Evolutionary conservation across 1,139 yeast genomes (phyloP).

Genomic region (Saccharomyces hybrid): DNA sequence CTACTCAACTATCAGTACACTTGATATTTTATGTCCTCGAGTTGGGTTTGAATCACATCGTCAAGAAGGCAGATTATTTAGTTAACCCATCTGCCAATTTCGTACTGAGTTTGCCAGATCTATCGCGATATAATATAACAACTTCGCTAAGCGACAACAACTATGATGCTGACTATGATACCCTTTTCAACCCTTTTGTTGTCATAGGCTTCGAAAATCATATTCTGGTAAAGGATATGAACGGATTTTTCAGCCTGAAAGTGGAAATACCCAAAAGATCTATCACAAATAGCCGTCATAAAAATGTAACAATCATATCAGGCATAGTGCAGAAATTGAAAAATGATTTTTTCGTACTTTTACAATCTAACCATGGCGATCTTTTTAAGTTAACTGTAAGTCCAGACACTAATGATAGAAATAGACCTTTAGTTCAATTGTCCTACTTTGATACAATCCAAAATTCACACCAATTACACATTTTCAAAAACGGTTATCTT

Average conservation of each 20-base stretch:
- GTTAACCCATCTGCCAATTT: constrained; percentile 38
- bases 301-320: constrained; percentile 36
- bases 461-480: constrained; percentile 44
- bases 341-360: constrained; percentile 54
- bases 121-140: constrained; percentile 19
- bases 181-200: constrained; percentile 48
- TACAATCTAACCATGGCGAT: constrained; percentile 72
- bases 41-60: constrained; percentile 72
- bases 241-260: constrained; percentile 31
- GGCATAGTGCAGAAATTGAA: constrained; percentile 62
- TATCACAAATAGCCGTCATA: constrained; percentile 12
- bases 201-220: constrained; percentile 43
- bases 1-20: constrained; percentile 24
- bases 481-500: constrained; percentile 70
- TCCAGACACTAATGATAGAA: constrained; percentile 35
- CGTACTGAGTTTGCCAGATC: constrained; percentile 24
- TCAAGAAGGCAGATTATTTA: constrained; percentile 41
- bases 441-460: constrained; percentile 75
- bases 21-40: constrained; percentile 75
- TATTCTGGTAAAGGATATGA: constrained; percentile 40
- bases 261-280: constrained; percentile 48
- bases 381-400: constrained; percentile 60
- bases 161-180: constrained; percentile 31
- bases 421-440: constrained; percentile 38
- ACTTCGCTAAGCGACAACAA: constrained; percentile 9